These are phyloP conservation scores for Typha latifolia DNA, from an alignment of 176 grass and related monocot genomes.

Conservation along the genomic window DNA sequence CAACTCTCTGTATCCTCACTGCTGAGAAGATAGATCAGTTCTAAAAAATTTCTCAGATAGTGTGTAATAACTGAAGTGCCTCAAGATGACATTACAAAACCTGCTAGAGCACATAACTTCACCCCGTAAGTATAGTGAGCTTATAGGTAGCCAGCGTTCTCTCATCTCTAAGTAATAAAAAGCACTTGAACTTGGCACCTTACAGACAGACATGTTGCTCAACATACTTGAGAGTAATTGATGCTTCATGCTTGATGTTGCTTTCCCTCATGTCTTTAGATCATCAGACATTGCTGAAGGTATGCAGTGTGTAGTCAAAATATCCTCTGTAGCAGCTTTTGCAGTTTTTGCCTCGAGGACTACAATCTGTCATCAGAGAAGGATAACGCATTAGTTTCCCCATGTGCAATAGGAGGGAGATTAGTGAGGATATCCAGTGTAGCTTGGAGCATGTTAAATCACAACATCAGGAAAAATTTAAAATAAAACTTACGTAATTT, in stretches of 20 bases:
- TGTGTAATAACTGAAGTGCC: neutral
- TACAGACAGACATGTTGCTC: neutral
- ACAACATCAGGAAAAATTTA: neutral
- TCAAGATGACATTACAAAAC: neutral
- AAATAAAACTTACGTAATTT: neutral
- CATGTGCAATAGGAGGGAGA: neutral
- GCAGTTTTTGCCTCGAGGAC: constrained; percentile 80
- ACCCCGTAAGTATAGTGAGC: neutral
- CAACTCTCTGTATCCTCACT: neutral
- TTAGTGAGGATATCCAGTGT: neutral
- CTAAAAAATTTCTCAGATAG: neutral
- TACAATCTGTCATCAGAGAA: constrained; percentile 44
- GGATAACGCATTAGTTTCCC: constrained; percentile 1
- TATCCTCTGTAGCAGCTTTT: constrained; percentile 74
- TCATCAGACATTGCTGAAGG: constrained; percentile 83
- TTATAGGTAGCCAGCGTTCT: too few relatives aligned
- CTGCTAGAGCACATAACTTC: neutral
- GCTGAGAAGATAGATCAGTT: neutral
- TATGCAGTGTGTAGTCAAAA: constrained; percentile 92
- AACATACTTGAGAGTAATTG: neutral
- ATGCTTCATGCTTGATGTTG: constrained; percentile 5
- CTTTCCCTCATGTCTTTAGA: constrained; percentile 55
- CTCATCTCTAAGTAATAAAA: neutral
- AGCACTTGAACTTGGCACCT: neutral
- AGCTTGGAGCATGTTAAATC: neutral